These are phyloP conservation scores for Fimicolochytrium jonesii DNA, from an alignment of 192 early-diverging fungal species.

Conservation along the genomic window DNA sequence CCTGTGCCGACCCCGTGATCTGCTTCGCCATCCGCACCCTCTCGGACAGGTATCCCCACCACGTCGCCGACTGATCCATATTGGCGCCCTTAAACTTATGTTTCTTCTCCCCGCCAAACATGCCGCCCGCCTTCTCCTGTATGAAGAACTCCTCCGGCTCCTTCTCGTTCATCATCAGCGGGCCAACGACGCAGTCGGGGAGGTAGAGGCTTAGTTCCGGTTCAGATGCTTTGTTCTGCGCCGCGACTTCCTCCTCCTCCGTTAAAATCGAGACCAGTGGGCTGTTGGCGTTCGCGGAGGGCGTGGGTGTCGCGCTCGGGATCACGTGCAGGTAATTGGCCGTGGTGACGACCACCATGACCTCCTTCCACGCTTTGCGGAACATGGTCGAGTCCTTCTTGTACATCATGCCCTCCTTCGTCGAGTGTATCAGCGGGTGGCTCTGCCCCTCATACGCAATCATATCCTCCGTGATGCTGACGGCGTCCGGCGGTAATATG, in stretches of 20 bases:
- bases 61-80: conserved; percentile 32
- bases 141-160: conserved; percentile 47
- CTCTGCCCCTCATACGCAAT: conserved; percentile 23
- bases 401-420: conserved; percentile 34
- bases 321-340: conserved; percentile 44
- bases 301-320: conserved; percentile 15
- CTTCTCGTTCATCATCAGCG: conserved; percentile 42
- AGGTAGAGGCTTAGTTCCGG: conserved; percentile 41
- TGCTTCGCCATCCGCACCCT: conserved; percentile 13
- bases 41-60: conserved; percentile 35
- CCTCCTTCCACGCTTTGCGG: conserved; percentile 32
- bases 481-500: conserved; percentile 10
- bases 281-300: not conserved
- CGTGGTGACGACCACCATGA: conserved; percentile 35
- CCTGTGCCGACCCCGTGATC: not conserved
- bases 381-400: conserved; percentile 31
- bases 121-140: conserved; percentile 28
- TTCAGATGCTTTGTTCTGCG: conserved; percentile 1
- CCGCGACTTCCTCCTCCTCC: not conserved
- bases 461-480: conserved; percentile 1
- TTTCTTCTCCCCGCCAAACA: conserved; percentile 42
- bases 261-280: not conserved
- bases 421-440: conserved; percentile 9
- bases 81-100: conserved; percentile 37
- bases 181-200: conserved; percentile 37